These are phyloP conservation scores for Dryadomyces quercus-mongolicae DNA, from an alignment of 2,329 filamentous ascomycete genomes.

Conservation along the genomic window DNA sequence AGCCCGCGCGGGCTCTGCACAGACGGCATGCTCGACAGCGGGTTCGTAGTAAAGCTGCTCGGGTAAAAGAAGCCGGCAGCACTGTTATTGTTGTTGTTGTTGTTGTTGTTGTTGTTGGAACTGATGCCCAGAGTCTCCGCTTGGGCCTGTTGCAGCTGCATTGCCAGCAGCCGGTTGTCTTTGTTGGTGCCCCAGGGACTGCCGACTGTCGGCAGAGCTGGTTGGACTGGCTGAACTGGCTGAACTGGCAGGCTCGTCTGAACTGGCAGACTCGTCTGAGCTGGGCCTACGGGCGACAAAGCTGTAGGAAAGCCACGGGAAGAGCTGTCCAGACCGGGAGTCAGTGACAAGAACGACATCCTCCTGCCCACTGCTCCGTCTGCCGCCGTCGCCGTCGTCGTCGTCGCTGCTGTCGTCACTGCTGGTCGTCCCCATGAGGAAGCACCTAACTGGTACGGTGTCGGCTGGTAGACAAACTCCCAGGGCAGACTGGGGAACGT, in stretches of 20 bases:
- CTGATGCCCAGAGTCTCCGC: slow-evolving; percentile 4
- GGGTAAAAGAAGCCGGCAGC: slow-evolving; percentile 12
- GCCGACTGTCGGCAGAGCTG: not conserved
- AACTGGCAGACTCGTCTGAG: not conserved
- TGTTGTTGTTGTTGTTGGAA: not conserved
- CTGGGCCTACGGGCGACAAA: slow-evolving; percentile 9
- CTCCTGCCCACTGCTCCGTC: not conserved
- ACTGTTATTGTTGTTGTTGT: not conserved
- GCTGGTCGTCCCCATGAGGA: not conserved
- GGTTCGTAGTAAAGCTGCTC: slow-evolving; percentile 15
- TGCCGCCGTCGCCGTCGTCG: not conserved
- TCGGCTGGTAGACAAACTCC: slow-evolving; percentile 15
- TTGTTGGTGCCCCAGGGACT: not conserved
- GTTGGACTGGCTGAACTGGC: not conserved
- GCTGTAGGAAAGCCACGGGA: slow-evolving; percentile 11
- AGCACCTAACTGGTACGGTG: not conserved
- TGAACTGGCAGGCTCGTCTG: no score
- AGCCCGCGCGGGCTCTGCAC: slow-evolving; percentile 21
- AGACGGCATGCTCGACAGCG: slow-evolving; percentile 18
- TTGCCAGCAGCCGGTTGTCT: slow-evolving; percentile 2
- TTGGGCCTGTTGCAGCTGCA: slow-evolving; percentile 9
- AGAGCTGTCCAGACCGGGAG: not conserved
- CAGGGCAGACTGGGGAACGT: slow-evolving; percentile 35
- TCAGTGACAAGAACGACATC: not conserved
- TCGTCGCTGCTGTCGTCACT: not conserved